A percentile compares a stretch with the other conserved stretches of the same genome.
Conservation (phyloP, 345 rosid genomes). For the Salix brachista region DNA sequence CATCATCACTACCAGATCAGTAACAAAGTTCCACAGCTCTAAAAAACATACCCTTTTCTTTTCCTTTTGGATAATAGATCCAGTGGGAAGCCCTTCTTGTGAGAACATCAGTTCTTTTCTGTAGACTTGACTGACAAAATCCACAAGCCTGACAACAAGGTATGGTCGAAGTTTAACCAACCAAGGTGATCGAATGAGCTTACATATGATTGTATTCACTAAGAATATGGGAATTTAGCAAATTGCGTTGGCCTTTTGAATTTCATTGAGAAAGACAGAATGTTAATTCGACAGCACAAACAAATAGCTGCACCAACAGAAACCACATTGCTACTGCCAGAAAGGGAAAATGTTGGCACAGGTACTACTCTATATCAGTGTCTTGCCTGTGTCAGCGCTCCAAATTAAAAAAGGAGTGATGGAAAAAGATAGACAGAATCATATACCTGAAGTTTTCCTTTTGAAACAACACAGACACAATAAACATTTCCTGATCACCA, state of each 20-base stretch:
- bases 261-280: neutral
- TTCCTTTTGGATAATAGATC: conserved; percentile 45
- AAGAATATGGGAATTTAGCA: neutral
- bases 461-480: conserved; percentile 51
- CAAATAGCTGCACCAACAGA: neutral
- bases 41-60: conserved; percentile 60
- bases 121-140: conserved; percentile 52
- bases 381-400: neutral
- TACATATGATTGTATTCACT: neutral
- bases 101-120: conserved; percentile 35
- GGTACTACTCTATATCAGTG: neutral
- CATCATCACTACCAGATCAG: neutral
- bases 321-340: neutral
- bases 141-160: conserved; percentile 46
- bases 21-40: neutral
- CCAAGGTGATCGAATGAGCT: neutral
- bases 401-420: neutral
- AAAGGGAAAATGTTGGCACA: neutral
- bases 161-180: neutral
- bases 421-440: too few species aligned
- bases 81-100: conserved; percentile 36
- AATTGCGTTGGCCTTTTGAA: neutral
- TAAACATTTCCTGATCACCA: conserved; percentile 65
- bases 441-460: conserved; percentile 56
- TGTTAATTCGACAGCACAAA: neutral